These are phyloP conservation scores for Solanum medicagineum DNA, from an alignment of 257 asterid genomes.

Conservation along the genomic window DNA sequence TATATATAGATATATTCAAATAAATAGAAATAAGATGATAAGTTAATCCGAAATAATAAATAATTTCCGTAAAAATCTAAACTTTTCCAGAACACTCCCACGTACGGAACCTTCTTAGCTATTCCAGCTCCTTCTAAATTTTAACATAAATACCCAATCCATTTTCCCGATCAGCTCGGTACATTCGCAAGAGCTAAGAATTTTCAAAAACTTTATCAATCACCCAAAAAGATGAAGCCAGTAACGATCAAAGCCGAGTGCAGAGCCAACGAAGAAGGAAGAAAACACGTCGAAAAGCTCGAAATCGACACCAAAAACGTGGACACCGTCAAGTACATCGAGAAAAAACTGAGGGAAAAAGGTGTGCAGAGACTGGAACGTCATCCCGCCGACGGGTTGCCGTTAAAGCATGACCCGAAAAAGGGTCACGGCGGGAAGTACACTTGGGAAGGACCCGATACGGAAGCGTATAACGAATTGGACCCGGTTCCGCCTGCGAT, in stretches of 20 bases:
- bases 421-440: conserved; percentile 72
- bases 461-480: conserved; percentile 22
- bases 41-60: too few species aligned
- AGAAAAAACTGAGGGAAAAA: conserved; percentile 31
- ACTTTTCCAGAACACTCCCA: neutral
- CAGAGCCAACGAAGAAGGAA: conserved; percentile 31
- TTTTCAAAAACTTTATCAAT: too few species aligned
- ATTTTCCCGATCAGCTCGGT: too few species aligned
- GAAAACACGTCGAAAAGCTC: conserved; percentile 35
- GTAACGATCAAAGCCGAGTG: conserved; percentile 27
- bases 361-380: conserved; percentile 58
- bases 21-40: too few species aligned
- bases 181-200: neutral
- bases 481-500: conserved; percentile 30
- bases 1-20: too few species aligned
- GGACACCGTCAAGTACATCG: conserved; percentile 36
- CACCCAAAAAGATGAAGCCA: conserved; percentile 28
- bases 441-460: conserved; percentile 71
- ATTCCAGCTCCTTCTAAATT: conserved; percentile 28
- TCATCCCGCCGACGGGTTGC: conserved; percentile 69
- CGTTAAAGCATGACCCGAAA: conserved; percentile 57
- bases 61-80: too few species aligned
- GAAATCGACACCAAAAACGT: conserved; percentile 25
- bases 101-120: conserved; percentile 19
- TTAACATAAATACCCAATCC: neutral